Conservation (phyloP, 2,329 filamentous ascomycete genomes). For the Aspergillus vadensis region DNA sequence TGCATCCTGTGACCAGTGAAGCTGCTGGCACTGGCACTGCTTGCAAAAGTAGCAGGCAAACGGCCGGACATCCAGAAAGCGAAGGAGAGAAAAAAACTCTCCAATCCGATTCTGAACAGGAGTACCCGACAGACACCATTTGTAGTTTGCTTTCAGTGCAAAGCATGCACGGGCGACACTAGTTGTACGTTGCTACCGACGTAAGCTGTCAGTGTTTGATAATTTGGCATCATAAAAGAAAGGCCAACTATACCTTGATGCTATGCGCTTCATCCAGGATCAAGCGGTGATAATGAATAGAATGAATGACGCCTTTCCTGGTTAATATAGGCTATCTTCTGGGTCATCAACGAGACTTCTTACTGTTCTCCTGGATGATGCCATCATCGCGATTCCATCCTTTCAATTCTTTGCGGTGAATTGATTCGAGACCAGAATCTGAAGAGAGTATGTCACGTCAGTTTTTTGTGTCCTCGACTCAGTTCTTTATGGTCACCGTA, state of each 20-base stretch:
- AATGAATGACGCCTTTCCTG: slow-evolving; percentile 70
- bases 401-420: slow-evolving; percentile 89
- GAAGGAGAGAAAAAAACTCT: slow-evolving; percentile 91
- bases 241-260: slow-evolving; percentile 68
- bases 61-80: slow-evolving; percentile 84
- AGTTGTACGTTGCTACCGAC: slow-evolving; percentile 63
- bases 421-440: slow-evolving; percentile 74
- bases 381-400: slow-evolving; percentile 81
- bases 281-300: slow-evolving; percentile 82
- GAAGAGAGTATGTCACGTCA: slow-evolving; percentile 14
- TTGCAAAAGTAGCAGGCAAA: slow-evolving; percentile 96
- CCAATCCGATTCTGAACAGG: slow-evolving; percentile 96
- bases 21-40: slow-evolving; percentile 72
- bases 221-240: neutral
- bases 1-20: slow-evolving; percentile 81
- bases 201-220: slow-evolving; percentile 3
- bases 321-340: slow-evolving; percentile 9
- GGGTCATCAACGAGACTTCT: slow-evolving; percentile 7
- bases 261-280: slow-evolving; percentile 95
- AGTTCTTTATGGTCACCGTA: slow-evolving; percentile 40
- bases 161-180: slow-evolving; percentile 96
- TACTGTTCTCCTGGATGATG: slow-evolving; percentile 73
- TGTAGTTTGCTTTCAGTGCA: slow-evolving; percentile 80
- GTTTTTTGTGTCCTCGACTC: neutral
- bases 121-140: slow-evolving; percentile 94